Conservation (phyloP, 2,329 filamentous ascomycete species). For the Hypoxylon rubiginosum region DNA sequence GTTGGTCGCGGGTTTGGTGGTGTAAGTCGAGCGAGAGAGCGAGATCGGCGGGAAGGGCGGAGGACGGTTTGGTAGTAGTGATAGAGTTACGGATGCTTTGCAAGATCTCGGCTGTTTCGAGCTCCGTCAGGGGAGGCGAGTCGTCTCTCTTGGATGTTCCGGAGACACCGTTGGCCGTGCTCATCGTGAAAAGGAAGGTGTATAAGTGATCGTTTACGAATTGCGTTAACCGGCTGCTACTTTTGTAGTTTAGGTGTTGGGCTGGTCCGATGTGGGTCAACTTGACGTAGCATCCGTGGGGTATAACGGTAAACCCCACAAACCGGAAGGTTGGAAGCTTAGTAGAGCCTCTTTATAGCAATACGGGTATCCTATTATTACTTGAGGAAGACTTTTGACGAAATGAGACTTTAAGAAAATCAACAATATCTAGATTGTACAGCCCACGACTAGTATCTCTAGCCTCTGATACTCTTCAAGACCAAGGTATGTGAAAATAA, state of each 20-base stretch:
- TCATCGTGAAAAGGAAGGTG: conserved; percentile 35
- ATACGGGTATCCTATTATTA: not conserved
- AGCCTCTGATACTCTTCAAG: no score
- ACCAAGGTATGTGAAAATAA: no score
- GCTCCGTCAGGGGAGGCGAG: conserved; percentile 41
- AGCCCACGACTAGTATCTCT: no score
- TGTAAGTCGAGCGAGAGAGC: conserved; percentile 45
- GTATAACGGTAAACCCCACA: not conserved
- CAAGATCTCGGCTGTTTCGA: conserved; percentile 46
- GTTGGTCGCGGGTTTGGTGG: not conserved
- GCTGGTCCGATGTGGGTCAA: not conserved
- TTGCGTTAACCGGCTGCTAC: not conserved
- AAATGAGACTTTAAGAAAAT: not conserved
- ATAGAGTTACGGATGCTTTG: conserved; percentile 43
- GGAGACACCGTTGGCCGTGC: conserved; percentile 29
- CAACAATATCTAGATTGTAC: not conserved
- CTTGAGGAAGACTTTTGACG: not conserved
- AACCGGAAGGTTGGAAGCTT: no score
- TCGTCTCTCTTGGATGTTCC: conserved; percentile 28
- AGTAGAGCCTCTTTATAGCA: not conserved
- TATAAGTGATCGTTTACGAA: conserved; percentile 22
- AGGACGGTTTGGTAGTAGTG: conserved; percentile 30
- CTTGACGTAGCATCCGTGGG: conserved; percentile 2
- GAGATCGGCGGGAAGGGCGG: conserved; percentile 46
- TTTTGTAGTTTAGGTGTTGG: not conserved